Evolutionary conservation across 164 flowering plant species (phyloP).

Genomic region (Berberis vulgaris): DNA sequence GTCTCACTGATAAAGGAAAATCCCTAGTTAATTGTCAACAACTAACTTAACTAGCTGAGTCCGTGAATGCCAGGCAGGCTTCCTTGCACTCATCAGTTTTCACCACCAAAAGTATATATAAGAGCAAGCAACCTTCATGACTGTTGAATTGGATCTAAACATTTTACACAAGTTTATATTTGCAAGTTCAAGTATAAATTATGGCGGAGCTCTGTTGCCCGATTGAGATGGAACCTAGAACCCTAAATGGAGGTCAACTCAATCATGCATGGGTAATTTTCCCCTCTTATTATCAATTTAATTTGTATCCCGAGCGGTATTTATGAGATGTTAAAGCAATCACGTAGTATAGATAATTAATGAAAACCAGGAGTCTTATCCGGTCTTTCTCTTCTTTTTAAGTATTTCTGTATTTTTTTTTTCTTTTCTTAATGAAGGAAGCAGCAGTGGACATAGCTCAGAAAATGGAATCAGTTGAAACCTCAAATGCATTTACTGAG

Average conservation of each 20-base stretch:
- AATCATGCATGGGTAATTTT: slow-evolving; percentile 40
- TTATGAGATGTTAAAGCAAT: no score
- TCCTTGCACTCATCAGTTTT: background rate
- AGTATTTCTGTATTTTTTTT: background rate
- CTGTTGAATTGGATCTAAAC: no score
- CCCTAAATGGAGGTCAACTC: slow-evolving; percentile 41
- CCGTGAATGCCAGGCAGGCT: background rate
- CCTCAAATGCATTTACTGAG: slow-evolving; percentile 20
- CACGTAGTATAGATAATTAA: no score
- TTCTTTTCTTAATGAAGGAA: slow-evolving; percentile 22
- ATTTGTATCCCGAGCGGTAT: no score
- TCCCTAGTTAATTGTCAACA: background rate
- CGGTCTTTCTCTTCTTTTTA: no score
- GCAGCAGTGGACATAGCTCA: slow-evolving; percentile 33
- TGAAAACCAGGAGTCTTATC: no score
- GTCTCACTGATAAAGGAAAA: slow-evolving; percentile 7
- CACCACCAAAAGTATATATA: background rate
- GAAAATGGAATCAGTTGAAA: slow-evolving; percentile 18
- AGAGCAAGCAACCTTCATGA: background rate
- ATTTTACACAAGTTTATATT: background rate
- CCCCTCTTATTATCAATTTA: background rate
- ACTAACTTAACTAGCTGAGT: background rate
- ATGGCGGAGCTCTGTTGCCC: slow-evolving; percentile 42
- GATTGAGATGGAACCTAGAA: slow-evolving; percentile 60
- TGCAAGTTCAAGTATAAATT: no score